A percentile compares a stretch with the other conserved stretches of the same genome.
Conservation (phyloP, 163 green algal species). For the Scenedesmus sp. region DNA sequence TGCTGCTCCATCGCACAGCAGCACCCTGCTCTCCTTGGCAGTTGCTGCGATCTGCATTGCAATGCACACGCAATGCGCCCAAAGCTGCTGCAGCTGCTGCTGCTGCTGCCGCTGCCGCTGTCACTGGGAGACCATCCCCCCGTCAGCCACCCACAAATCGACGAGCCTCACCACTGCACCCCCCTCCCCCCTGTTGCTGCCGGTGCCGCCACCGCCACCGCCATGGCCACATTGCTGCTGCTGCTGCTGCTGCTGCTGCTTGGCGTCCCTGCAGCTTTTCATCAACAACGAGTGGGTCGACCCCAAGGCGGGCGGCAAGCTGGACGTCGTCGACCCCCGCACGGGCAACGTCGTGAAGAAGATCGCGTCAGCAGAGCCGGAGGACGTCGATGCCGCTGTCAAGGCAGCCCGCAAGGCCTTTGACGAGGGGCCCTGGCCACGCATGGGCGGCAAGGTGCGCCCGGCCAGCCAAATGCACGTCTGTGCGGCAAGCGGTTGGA, state of each 20-base stretch:
- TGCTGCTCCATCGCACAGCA: too few relatives aligned
- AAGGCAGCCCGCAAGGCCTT: conserved; percentile 72
- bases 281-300: conserved; percentile 64
- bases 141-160: too few relatives aligned
- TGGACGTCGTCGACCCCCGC: conserved; percentile 67
- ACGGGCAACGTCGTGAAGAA: conserved; percentile 59
- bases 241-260: background rate
- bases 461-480: background rate
- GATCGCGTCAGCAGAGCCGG: conserved; percentile 55
- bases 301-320: conserved; percentile 36
- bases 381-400: conserved; percentile 77
- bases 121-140: too few relatives aligned
- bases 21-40: background rate
- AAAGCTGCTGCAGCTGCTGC: background rate
- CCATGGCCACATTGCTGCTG: too few relatives aligned
- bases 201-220: background rate
- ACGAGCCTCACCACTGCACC: too few relatives aligned
- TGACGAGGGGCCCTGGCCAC: conserved; percentile 67
- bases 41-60: background rate
- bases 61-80: background rate
- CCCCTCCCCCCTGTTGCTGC: background rate
- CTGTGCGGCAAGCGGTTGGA: too few relatives aligned
- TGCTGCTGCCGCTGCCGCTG: too few relatives aligned
- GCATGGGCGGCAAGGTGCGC: conserved; percentile 64
- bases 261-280: conserved; percentile 65